Conservation (phyloP, 2,329 filamentous ascomycete species). For the Microdochium trichocladiopsis region DNA sequence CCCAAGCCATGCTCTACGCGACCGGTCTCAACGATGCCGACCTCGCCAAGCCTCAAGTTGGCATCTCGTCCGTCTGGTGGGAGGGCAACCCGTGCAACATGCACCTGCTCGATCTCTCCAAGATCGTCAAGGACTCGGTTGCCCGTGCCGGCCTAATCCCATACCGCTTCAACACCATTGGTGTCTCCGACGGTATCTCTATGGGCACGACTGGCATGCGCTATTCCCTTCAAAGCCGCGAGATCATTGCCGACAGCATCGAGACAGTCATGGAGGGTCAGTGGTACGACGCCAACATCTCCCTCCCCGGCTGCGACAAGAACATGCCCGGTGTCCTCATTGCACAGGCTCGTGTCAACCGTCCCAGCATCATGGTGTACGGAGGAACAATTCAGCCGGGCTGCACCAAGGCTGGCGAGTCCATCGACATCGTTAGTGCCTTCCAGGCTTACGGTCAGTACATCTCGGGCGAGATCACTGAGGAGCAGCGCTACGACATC, state of each 20-base stretch:
- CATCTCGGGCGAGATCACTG: conserved; percentile 82
- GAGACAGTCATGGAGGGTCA: conserved; percentile 99
- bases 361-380: conserved; percentile 95
- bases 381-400: conserved; percentile 91
- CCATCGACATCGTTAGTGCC: conserved; percentile 91
- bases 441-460: conserved; percentile 98
- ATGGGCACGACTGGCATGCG: conserved; percentile 99
- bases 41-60: conserved; percentile 94
- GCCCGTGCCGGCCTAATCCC: conserved; percentile 71
- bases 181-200: conserved; percentile 93
- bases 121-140: conserved; percentile 59
- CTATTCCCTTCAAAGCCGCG: conserved; percentile 87
- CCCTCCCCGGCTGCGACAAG: conserved; percentile 97
- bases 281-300: conserved; percentile 98
- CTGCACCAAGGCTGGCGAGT: conserved; percentile 67
- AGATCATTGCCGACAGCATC: conserved; percentile 96
- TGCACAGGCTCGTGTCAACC: conserved; percentile 91
- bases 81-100: conserved; percentile 98
- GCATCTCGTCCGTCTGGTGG: conserved; percentile 98
- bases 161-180: conserved; percentile 98
- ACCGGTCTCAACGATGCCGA: conserved; percentile 81
- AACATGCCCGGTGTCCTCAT: conserved; percentile 95
- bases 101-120: conserved; percentile 88
- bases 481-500: conserved; percentile 89
- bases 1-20: conserved; percentile 97